phyloP scores from a whole-genome alignment of 495 filamentous ascomycete genomes.

The Penicillium bovifimosum region DNA sequence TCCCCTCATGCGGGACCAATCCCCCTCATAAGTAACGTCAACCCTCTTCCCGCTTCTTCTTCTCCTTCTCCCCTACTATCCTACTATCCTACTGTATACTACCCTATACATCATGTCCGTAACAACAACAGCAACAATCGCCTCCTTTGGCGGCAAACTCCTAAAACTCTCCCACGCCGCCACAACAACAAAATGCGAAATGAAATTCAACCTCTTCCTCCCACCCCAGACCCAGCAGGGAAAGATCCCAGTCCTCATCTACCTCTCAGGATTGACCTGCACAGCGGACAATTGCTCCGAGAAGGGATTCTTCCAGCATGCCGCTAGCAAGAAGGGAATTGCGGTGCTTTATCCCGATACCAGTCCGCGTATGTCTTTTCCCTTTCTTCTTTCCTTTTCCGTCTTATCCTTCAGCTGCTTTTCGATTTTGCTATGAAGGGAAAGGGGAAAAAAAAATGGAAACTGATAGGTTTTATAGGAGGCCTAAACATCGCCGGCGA shows the following conservation, averaged over 20 bases:
- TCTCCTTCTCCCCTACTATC: not conserved
- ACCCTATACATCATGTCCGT: too few relatives aligned
- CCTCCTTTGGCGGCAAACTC: constrained; percentile 91
- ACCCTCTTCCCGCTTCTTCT: not conserved
- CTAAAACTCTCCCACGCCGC: constrained; percentile 87
- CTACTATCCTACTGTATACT: too few relatives aligned
- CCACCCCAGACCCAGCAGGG: constrained; percentile 52
- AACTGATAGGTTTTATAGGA: too few relatives aligned
- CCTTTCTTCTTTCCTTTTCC: not conserved
- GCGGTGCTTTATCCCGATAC: constrained; percentile 94
- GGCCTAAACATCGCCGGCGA: constrained; percentile 73
- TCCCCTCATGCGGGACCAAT: constrained; percentile 8
- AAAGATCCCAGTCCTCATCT: constrained; percentile 74
- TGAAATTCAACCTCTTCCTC: constrained; percentile 64
- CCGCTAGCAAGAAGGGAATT: constrained; percentile 69
- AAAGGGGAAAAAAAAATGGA: too few relatives aligned
- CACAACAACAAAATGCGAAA: constrained; percentile 56
- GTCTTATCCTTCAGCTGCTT: not conserved
- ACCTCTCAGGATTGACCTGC: constrained; percentile 91
- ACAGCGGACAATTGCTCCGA: constrained; percentile 93
- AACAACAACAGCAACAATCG: constrained; percentile 81
- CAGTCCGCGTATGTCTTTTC: constrained; percentile 60
- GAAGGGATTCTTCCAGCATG: constrained; percentile 88
- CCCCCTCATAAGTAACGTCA: constrained; percentile 4
- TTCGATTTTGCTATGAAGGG: too few relatives aligned